Conservation (phyloP, 208 protist genomes). For the Vickermania spadyakhi region DNA sequence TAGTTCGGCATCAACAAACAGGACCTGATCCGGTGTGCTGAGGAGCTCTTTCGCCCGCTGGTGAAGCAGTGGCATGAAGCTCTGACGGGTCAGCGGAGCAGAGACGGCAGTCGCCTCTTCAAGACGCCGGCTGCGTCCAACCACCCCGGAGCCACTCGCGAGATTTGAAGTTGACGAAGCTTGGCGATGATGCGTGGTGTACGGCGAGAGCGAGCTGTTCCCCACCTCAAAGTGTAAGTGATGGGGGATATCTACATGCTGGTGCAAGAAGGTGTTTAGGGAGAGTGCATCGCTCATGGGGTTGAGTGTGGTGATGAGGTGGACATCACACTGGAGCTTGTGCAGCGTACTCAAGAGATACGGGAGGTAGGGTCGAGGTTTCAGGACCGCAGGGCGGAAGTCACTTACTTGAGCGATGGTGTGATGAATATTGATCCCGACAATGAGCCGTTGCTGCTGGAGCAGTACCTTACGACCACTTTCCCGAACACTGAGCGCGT, state of each 20-base stretch:
- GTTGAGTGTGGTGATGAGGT: slow-evolving; percentile 26
- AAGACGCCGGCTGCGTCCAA: not conserved
- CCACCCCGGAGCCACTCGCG: not conserved
- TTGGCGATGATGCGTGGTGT: not conserved
- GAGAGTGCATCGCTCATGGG: not conserved
- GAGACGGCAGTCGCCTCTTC: not conserved
- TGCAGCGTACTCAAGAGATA: slow-evolving; percentile 61
- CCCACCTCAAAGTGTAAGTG: slow-evolving; percentile 28
- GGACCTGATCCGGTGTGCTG: slow-evolving; percentile 31
- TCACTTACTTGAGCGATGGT: slow-evolving; percentile 42
- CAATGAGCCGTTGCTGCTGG: slow-evolving; percentile 22
- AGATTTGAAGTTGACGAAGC: not conserved
- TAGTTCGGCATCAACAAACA: slow-evolving; percentile 78
- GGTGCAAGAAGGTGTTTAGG: slow-evolving; percentile 13
- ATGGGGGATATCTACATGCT: slow-evolving; percentile 42
- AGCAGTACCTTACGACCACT: slow-evolving; percentile 21
- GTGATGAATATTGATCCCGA: slow-evolving; percentile 57
- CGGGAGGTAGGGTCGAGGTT: slow-evolving; percentile 53
- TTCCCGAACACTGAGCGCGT: not conserved
- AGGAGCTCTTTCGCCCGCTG: slow-evolving; percentile 20
- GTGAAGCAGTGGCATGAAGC: slow-evolving; percentile 56
- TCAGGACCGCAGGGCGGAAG: slow-evolving; percentile 15
- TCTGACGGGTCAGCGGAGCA: slow-evolving; percentile 17
- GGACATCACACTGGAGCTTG: slow-evolving; percentile 57
- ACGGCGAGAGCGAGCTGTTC: not conserved